Evolutionary conservation across 805 yeast genomes (phyloP).

Genomic region (Pichia phayaonensis): DNA sequence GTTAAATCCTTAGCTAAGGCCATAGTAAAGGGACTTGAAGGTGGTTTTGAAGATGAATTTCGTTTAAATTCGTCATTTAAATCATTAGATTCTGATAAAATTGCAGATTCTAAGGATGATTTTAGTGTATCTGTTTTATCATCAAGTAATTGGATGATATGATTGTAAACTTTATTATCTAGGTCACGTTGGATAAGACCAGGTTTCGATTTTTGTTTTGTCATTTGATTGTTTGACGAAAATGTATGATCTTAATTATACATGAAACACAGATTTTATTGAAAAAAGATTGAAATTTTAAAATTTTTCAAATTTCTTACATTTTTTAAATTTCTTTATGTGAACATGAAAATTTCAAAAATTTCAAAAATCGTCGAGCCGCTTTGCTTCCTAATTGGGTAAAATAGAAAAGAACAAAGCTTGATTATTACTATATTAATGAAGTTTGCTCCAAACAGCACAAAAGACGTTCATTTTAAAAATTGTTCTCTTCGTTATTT

Average conservation of each 20-base stretch:
- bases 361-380: no score
- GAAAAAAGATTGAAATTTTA: not conserved
- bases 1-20: constrained; percentile 58
- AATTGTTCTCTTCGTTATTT: no score
- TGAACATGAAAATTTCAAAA: not conserved
- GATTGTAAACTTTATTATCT: constrained; percentile 50
- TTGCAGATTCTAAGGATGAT: not conserved
- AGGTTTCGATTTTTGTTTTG: constrained; percentile 9
- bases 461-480: no score
- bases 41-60: not conserved
- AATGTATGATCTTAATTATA: not conserved
- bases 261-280: not conserved
- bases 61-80: not conserved
- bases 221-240: not conserved
- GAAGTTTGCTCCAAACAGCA: no score
- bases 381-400: not conserved
- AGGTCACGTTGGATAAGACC: constrained; percentile 29
- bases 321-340: not conserved
- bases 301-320: not conserved
- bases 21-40: constrained; percentile 21
- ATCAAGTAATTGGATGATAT: constrained; percentile 50
- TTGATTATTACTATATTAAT: no score
- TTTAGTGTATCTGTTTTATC: constrained; percentile 44
- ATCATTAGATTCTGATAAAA: not conserved
- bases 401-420: not conserved